Percentiles rank a stretch among this genome's conserved stretches.
Conservation (phyloP, 75 land plant species). For the Cryptomeria japonica region DNA sequence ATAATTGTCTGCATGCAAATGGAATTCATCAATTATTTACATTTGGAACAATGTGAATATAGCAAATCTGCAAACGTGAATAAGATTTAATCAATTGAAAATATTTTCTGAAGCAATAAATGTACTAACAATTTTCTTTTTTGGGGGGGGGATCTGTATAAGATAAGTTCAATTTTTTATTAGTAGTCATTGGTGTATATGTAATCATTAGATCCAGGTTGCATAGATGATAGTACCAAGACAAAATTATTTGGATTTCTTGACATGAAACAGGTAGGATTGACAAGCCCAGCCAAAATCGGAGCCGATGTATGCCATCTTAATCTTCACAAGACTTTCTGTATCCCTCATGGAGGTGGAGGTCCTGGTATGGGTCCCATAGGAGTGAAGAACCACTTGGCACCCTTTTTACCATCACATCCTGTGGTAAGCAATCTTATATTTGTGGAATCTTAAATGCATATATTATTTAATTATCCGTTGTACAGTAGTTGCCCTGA, state of each 20-base stretch:
- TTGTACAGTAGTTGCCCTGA: background rate
- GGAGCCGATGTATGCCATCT: slow-evolving; percentile 60
- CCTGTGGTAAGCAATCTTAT: slow-evolving; percentile 58
- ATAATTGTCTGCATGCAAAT: background rate
- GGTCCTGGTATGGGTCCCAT: slow-evolving; percentile 62
- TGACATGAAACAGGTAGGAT: slow-evolving; percentile 32
- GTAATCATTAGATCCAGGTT: background rate
- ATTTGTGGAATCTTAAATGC: background rate
- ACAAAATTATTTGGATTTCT: background rate
- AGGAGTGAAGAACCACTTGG: slow-evolving; percentile 49
- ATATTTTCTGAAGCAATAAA: background rate
- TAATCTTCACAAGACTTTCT: slow-evolving; percentile 57
- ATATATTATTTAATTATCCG: background rate
- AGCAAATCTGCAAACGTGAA: background rate
- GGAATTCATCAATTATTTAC: background rate
- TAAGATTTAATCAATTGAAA: background rate
- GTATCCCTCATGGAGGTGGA: slow-evolving; percentile 59
- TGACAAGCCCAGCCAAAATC: slow-evolving; percentile 49
- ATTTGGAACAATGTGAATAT: background rate
- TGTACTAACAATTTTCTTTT: background rate
- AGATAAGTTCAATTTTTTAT: background rate
- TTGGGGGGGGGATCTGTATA: background rate
- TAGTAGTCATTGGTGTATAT: background rate
- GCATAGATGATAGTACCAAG: background rate
- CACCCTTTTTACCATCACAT: slow-evolving; percentile 50